A percentile compares a stretch with the other conserved stretches of the same genome.
Conservation (phyloP, 257 asterid genomes). For the Galeopsis tetrahit region DNA sequence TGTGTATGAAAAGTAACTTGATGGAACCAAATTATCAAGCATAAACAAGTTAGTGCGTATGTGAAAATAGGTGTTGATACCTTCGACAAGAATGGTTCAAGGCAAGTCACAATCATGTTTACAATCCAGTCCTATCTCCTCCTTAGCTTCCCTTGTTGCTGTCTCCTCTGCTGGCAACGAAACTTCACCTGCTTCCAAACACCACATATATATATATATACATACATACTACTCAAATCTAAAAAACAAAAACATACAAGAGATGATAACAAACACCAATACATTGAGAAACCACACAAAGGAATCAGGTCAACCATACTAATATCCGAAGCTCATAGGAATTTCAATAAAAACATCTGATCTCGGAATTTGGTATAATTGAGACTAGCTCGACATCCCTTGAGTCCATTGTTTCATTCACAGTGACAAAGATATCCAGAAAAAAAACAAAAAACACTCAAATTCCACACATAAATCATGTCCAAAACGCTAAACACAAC, state of each 20-base stretch:
- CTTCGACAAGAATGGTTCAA: constrained; percentile 98
- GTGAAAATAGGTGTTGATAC: constrained; percentile 40
- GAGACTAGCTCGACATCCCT: neutral
- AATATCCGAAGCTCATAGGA: neutral
- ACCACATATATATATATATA: neutral
- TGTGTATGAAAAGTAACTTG: neutral
- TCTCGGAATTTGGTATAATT: neutral
- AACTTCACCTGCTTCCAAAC: constrained; percentile 74
- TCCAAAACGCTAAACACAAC: no score
- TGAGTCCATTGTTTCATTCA: neutral
- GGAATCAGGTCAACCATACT: constrained; percentile 12
- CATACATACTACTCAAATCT: neutral
- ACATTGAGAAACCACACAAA: neutral
- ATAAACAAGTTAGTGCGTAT: neutral
- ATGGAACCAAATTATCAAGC: neutral
- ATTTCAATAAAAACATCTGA: neutral
- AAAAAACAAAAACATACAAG: neutral
- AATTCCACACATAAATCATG: no score
- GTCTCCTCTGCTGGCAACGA: constrained; percentile 94
- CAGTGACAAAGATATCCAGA: no score
- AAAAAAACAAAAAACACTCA: no score
- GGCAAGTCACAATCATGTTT: constrained; percentile 68
- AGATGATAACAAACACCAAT: neutral
- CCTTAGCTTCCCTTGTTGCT: constrained; percentile 89
- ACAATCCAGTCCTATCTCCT: constrained; percentile 95